Evolutionary conservation across 2,329 filamentous ascomycete species (phyloP).

Genomic region (Zymoseptoria crescenta): DNA sequence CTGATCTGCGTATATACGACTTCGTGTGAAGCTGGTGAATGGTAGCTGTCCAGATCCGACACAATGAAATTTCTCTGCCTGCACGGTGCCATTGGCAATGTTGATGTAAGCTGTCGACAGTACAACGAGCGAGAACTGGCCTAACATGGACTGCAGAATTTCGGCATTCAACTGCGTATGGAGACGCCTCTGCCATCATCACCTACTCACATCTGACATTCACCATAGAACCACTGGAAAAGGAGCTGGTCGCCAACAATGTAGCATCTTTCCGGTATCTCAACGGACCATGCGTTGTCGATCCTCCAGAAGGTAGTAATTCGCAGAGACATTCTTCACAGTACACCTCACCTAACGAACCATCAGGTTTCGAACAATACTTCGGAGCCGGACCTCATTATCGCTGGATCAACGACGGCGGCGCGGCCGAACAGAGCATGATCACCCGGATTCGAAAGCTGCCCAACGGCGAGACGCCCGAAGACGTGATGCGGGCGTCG

Average conservation of each 20-base stretch:
- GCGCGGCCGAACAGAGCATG: slow-evolving; percentile 36
- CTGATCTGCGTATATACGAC: neutral
- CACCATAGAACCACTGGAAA: slow-evolving; percentile 35
- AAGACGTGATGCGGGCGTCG: slow-evolving; percentile 33
- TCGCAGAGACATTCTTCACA: neutral
- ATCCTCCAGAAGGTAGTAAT: slow-evolving; percentile 42
- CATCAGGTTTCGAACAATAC: slow-evolving; percentile 49
- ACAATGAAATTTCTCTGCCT: slow-evolving; percentile 52
- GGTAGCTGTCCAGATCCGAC: neutral
- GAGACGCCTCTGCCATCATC: neutral
- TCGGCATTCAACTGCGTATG: neutral
- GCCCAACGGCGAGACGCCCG: slow-evolving; percentile 44
- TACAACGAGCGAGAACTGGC: slow-evolving; percentile 35
- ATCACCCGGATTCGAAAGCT: slow-evolving; percentile 49
- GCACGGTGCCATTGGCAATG: slow-evolving; percentile 51
- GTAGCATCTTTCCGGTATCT: slow-evolving; percentile 36
- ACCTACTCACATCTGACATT: neutral
- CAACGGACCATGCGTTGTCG: slow-evolving; percentile 32
- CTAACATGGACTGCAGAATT: neutral
- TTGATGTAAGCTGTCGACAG: slow-evolving; percentile 37
- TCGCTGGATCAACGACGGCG: slow-evolving; percentile 46
- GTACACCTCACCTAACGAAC: slow-evolving; percentile 37
- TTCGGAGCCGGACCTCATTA: slow-evolving; percentile 50
- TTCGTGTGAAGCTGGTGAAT: neutral
- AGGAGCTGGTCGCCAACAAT: slow-evolving; percentile 16